These are phyloP conservation scores for Bassia scoparia DNA, from an alignment of 148 eudicot genomes.

Conservation along the genomic window DNA sequence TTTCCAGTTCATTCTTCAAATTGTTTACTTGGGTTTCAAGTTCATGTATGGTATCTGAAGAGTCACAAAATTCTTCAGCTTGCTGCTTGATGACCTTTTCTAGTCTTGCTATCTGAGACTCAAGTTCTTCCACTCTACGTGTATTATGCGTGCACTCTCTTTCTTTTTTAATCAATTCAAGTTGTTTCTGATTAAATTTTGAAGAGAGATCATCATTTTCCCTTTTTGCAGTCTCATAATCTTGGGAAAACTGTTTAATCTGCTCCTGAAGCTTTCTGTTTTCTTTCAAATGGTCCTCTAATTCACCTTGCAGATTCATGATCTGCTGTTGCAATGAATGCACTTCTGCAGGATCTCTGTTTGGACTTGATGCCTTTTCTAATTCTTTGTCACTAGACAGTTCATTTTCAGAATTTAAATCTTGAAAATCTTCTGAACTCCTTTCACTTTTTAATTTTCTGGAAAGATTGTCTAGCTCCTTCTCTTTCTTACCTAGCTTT, in stretches of 20 bases:
- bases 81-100: slow-evolving; percentile 53
- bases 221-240: slow-evolving; percentile 48
- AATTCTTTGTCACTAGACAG: slow-evolving; percentile 23
- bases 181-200: slow-evolving; percentile 46
- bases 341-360: slow-evolving; percentile 32
- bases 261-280: slow-evolving; percentile 41
- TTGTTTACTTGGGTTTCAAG: slow-evolving; percentile 53
- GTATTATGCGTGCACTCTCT: slow-evolving; percentile 47
- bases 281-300: slow-evolving; percentile 53
- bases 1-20: slow-evolving; percentile 62
- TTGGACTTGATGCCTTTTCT: slow-evolving; percentile 9
- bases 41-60: slow-evolving; percentile 40
- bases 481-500: slow-evolving; percentile 53
- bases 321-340: slow-evolving; percentile 42
- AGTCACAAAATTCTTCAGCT: slow-evolving; percentile 52
- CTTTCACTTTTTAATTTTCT: slow-evolving; percentile 30
- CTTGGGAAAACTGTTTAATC: slow-evolving; percentile 38
- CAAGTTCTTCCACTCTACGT: slow-evolving; percentile 48
- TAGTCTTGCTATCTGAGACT: slow-evolving; percentile 51
- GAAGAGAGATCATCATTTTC: slow-evolving; percentile 50
- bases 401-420: slow-evolving; percentile 22
- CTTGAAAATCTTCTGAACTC: slow-evolving; percentile 28
- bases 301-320: slow-evolving; percentile 42
- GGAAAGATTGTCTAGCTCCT: slow-evolving; percentile 46
- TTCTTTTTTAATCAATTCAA: slow-evolving; percentile 50